Conservation (phyloP, 2,329 filamentous ascomycete species). For the Aspergillus niger region DNA sequence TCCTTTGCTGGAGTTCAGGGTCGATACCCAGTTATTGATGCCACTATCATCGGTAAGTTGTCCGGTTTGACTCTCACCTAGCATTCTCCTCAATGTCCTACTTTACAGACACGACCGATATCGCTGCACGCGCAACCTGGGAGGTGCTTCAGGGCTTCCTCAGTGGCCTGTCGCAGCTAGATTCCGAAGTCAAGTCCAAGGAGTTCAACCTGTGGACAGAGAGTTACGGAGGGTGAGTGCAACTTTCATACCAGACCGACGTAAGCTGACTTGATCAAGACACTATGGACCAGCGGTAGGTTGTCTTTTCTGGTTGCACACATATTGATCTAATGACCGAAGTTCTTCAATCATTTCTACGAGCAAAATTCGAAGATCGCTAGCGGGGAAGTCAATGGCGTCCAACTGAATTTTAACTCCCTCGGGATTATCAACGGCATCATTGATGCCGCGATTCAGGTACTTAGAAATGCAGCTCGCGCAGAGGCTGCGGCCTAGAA, state of each 20-base stretch:
- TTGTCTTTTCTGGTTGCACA: neutral
- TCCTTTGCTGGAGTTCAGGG: constrained; percentile 47
- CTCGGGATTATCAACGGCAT: constrained; percentile 60
- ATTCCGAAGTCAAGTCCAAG: constrained; percentile 52
- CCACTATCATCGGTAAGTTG: constrained; percentile 44
- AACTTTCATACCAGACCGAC: neutral
- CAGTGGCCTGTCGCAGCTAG: constrained; percentile 50
- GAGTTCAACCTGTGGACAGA: constrained; percentile 64
- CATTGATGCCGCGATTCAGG: constrained; percentile 56
- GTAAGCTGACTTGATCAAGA: constrained; percentile 30
- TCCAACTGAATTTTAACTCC: constrained; percentile 56
- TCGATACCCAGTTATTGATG: constrained; percentile 54
- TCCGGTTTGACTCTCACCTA: neutral
- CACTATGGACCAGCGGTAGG: constrained; percentile 53
- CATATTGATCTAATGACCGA: constrained; percentile 15
- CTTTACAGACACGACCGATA: constrained; percentile 54
- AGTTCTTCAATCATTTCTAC: constrained; percentile 61
- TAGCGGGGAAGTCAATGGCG: constrained; percentile 52
- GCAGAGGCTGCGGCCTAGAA: neutral
- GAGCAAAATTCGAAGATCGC: constrained; percentile 58
- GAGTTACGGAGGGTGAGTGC: constrained; percentile 50
- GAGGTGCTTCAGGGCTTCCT: constrained; percentile 59
- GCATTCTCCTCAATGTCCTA: neutral
- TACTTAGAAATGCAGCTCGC: neutral
- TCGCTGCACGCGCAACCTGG: constrained; percentile 58